phyloP scores from a whole-genome alignment of 495 filamentous ascomycete genomes.

The Thermochaetoides thermophila region DNA sequence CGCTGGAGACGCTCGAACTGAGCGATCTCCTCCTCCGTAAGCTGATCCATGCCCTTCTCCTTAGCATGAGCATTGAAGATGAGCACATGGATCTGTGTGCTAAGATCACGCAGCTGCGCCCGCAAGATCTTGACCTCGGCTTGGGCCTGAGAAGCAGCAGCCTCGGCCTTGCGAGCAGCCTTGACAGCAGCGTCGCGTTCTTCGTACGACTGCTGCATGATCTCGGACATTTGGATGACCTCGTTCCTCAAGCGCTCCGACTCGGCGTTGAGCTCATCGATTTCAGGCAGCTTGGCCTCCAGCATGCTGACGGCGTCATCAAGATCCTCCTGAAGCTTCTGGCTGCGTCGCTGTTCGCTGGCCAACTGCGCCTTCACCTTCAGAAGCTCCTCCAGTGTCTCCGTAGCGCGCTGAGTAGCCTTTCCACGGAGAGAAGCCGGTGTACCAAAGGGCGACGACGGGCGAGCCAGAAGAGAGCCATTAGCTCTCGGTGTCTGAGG shows the following conservation, averaged over 20 bases:
- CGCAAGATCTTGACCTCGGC: constrained; percentile 67
- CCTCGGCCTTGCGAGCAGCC: constrained; percentile 56
- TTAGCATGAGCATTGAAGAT: constrained; percentile 64
- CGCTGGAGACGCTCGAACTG: constrained; percentile 60
- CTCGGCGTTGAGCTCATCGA: constrained; percentile 52
- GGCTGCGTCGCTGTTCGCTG: constrained; percentile 51
- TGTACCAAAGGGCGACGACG: constrained; percentile 36
- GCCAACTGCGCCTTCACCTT: constrained; percentile 38
- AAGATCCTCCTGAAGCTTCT: constrained; percentile 55
- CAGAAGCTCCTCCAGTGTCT: constrained; percentile 38
- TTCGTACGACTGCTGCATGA: constrained; percentile 43
- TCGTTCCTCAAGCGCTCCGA: constrained; percentile 54
- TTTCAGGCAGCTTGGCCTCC: constrained; percentile 53
- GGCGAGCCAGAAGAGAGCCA: constrained; percentile 30
- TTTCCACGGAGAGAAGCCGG: constrained; percentile 35
- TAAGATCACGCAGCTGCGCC: constrained; percentile 80
- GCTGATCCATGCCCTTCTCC: constrained; percentile 61
- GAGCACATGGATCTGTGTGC: constrained; percentile 76
- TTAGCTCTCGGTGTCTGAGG: constrained; percentile 48
- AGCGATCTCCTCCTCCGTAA: constrained; percentile 46
- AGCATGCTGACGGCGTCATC: constrained; percentile 63
- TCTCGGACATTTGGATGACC: constrained; percentile 64
- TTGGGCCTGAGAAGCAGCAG: constrained; percentile 49
- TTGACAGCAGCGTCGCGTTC: constrained; percentile 44
- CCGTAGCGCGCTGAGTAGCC: constrained; percentile 29